A percentile compares a stretch with the other conserved stretches of the same genome.
Conservation (phyloP, 2,329 filamentous ascomycete species). For the Penicillium sp. region DNA sequence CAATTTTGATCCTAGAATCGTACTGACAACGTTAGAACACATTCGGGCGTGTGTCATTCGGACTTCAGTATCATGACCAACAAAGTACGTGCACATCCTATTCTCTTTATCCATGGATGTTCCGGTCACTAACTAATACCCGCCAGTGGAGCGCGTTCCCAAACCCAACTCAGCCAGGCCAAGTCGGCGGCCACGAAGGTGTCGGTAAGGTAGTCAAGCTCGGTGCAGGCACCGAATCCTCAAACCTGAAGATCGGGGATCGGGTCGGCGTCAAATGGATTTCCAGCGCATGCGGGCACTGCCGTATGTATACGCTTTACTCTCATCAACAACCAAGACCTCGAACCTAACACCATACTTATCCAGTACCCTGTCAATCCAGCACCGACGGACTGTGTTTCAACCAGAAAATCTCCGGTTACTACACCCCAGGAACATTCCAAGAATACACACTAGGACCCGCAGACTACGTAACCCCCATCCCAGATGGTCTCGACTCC, state of each 20-base stretch:
- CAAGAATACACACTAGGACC: constrained; percentile 66
- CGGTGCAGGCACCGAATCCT: constrained; percentile 58
- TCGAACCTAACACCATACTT: background rate
- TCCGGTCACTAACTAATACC: background rate
- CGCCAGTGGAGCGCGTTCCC: constrained; percentile 58
- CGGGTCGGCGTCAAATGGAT: constrained; percentile 71
- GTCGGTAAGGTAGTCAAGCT: constrained; percentile 65
- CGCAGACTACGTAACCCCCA: constrained; percentile 68
- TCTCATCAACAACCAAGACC: background rate
- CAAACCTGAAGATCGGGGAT: constrained; percentile 62
- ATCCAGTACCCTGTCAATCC: constrained; percentile 50
- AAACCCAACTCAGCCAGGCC: constrained; percentile 57
- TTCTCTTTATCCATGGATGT: background rate
- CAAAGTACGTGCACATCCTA: constrained; percentile 23
- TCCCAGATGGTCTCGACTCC: constrained; percentile 61
- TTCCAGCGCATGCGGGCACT: constrained; percentile 55
- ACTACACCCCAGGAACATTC: constrained; percentile 70
- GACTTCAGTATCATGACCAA: constrained; percentile 59
- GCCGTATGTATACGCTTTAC: constrained; percentile 37
- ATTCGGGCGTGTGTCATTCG: constrained; percentile 65
- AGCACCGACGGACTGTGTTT: constrained; percentile 58
- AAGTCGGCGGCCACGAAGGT: constrained; percentile 70
- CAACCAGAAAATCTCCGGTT: constrained; percentile 62
- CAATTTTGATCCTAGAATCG: background rate
- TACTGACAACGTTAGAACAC: constrained; percentile 45